Base-by-base conservation (phyloP, 2,329 filamentous ascomycete genomes). In the Calcarisporium arbuscula region DNA sequence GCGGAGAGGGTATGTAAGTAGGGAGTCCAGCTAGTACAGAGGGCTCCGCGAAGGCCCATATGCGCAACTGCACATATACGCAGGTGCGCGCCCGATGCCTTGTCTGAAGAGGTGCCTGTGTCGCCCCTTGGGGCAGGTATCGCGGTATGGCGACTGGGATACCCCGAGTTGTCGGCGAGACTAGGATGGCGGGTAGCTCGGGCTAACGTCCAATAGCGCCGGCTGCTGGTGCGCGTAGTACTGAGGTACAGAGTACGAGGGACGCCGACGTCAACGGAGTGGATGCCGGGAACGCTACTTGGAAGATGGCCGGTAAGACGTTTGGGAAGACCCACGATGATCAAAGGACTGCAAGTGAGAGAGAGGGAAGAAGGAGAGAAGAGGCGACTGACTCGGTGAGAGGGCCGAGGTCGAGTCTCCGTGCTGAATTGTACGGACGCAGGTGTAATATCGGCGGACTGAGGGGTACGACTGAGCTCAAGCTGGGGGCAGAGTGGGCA, bases 351-450 rank as follows among this genome's bases (percentile, higher is more conserved):
- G n/a, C n/a, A n/a, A n/a, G n/a, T n/a, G n/a, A n/a, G n/a, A n/a
- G n/a, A n/a, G n/a, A n/a, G n/a, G n/a, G n/a, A n/a, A n/a, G 49
- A 52, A 51, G 40, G 47, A 51, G 54, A 53, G 48, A 49, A 55
- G 56, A 58, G 53, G 57, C 54, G 52, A 57, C n/a, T n/a, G n/a
- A n/a, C 56, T 60, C 60, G 60, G 59, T 62, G 58, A 62, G 52
- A 48, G 56, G 45, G 48, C 48, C 48, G 44, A 58, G 41, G 49
- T 50, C 53, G 53, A 50, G 49, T 23, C 50, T 50, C 48, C 53
- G 56, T 61, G 54, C 56, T 62, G 56, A 56, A 57, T 54, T 60
- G 57, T 61, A 58, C n/a, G n/a, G n/a, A n/a, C n/a, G n/a, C n/a
- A n/a, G n/a, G n/a, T n/a, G n/a, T n/a, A n/a, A n/a, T 60, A 53